Conservation (phyloP, 306 rosid genomes). For the Quercus parvula region DNA sequence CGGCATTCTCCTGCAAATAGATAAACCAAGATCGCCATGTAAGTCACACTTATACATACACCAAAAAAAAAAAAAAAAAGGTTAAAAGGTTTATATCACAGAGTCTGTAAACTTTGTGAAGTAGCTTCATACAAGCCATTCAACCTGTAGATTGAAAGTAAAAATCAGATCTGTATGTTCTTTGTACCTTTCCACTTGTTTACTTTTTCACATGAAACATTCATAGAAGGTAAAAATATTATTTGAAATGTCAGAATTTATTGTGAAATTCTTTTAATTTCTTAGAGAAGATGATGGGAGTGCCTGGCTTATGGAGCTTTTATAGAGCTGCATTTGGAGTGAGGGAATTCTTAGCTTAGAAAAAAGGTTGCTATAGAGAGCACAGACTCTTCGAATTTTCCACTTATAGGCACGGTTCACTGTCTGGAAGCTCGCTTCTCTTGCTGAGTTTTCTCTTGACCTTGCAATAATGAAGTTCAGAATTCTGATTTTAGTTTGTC, state of each 20-base stretch:
- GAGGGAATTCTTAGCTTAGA: background rate
- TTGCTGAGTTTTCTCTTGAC: too few relatives aligned
- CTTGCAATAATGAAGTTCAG: too few relatives aligned
- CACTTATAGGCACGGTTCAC: too few relatives aligned
- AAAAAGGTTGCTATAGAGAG: too few relatives aligned
- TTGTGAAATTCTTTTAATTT: background rate
- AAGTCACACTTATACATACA: slow-evolving; percentile 22
- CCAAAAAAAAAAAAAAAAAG: background rate
- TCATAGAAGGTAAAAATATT: background rate
- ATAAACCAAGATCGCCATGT: slow-evolving; percentile 28
- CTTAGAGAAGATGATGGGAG: background rate
- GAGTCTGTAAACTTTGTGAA: background rate
- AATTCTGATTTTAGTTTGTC: too few relatives aligned
- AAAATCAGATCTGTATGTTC: background rate
- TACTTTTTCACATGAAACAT: background rate
- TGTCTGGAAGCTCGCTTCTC: too few relatives aligned
- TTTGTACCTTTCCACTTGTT: background rate
- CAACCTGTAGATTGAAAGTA: slow-evolving; percentile 5
- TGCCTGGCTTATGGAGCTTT: background rate
- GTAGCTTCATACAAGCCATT: slow-evolving; percentile 22
- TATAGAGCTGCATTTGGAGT: background rate
- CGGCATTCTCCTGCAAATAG: slow-evolving; percentile 29
- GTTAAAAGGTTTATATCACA: background rate
- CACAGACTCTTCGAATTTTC: too few relatives aligned
- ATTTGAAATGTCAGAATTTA: background rate